Evolutionary conservation across 805 yeast species (phyloP), one percentile per base, ranked within the genome.

Genomic region (Suhomyces emberorum): DNA sequence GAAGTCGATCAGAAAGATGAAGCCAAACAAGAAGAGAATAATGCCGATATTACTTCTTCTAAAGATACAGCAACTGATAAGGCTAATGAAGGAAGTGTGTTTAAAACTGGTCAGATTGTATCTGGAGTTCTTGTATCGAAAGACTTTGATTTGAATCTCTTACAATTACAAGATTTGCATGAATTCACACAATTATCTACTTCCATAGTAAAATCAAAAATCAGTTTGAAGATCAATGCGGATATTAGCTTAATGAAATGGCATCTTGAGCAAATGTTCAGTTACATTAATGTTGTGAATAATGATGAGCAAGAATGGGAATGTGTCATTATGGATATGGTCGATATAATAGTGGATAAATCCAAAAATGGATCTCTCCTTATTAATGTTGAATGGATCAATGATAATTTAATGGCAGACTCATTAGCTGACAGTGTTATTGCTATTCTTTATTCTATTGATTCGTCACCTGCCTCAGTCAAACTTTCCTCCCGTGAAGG

Each of bases 221-320:
- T 91, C 56, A 72, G 79, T 6, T 65, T 93, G 15, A 75, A 76
- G 36, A 84, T 93, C 32, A 80, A 81, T 54, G 95, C 96, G 4
- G 85, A 84, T 29, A 76, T 85, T 22, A 83, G 85, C 30, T 69
- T 93, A 39, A 77, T 93, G 41, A 74, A 76, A 42, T 93, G 95
- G 88, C 98, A 93, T 55, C 72, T 93, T 39, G 77, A 82, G 40
- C 98, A 89, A 55, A 93, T 93, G 98, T 93, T 91, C 71, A 98
- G 97, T 1, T 76, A 72, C 51, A 75, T 88, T 4, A 79, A 81
- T 30, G 74, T 86, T 2, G 38, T 79, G 3, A 69, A 69, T 35
- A 88, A 81, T 46, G 80, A 76, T 37, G 72, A 67, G 31, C 61
- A 58, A 15, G 55, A 51, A 24, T 64, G 72, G 67, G 69, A 61